These are phyloP conservation scores for Combretum micranthum DNA, from an alignment of 345 rosid species.

Conservation along the genomic window DNA sequence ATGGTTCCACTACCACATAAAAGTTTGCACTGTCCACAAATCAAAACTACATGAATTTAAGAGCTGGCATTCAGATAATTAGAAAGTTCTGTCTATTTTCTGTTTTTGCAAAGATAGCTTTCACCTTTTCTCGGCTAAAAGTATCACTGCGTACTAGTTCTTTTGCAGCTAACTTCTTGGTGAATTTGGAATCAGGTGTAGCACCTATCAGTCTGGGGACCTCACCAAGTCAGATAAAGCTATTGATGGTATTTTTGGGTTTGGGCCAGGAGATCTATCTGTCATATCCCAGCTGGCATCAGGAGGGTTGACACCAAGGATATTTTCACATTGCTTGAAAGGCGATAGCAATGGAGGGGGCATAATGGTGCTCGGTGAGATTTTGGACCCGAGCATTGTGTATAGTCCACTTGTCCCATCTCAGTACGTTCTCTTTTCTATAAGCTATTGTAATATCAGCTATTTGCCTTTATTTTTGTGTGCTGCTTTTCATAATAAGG, in stretches of 20 bases:
- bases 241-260: constrained; percentile 98
- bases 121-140: too few relatives aligned
- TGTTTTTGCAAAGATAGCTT: too few relatives aligned
- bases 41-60: too few relatives aligned
- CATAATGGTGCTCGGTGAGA: constrained; percentile 92
- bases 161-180: neutral
- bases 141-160: neutral
- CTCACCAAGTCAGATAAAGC: constrained; percentile 84
- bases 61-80: too few relatives aligned
- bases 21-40: too few relatives aligned
- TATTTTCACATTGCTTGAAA: constrained; percentile 92
- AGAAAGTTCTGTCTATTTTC: too few relatives aligned
- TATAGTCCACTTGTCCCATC: constrained; percentile 87
- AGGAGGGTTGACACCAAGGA: constrained; percentile 69
- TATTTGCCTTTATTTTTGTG: neutral
- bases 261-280: constrained; percentile 77
- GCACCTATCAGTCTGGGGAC: constrained; percentile 82
- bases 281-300: constrained; percentile 87
- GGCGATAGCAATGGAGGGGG: constrained; percentile 95
- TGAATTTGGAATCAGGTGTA: constrained; percentile 59
- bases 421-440: constrained; percentile 42
- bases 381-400: constrained; percentile 83
- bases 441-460: neutral
- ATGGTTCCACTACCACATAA: too few relatives aligned
- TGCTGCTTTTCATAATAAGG: constrained; percentile 1